A percentile compares a stretch with the other conserved stretches of the same genome.
phyloP scores from a whole-genome alignment of 2,329 filamentous ascomycete species.

The Penicillium sp. region DNA sequence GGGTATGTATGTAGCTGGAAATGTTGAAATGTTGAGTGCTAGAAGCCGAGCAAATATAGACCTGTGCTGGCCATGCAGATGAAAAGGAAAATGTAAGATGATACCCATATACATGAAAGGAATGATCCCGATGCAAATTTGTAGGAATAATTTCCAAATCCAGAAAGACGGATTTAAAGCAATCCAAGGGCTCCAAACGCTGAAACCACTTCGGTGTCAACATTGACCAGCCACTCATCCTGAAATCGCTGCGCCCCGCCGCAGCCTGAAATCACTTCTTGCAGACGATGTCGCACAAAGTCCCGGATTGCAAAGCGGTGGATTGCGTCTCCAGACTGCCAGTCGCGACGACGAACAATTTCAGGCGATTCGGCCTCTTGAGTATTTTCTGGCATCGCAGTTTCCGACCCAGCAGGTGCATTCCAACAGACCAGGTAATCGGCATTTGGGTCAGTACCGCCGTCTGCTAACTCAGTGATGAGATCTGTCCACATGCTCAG shows the following conservation, averaged over 20 bases:
- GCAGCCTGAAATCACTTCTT: conserved; percentile 39
- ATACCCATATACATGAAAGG: background rate
- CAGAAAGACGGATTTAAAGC: conserved; percentile 21
- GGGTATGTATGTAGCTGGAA: conserved; percentile 27
- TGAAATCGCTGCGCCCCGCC: conserved; percentile 45
- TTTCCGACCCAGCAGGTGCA: conserved; percentile 21
- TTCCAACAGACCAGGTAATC: conserved; percentile 47
- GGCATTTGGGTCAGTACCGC: conserved; percentile 39
- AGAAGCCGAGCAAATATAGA: background rate
- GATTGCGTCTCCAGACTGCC: conserved; percentile 43
- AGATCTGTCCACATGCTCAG: conserved; percentile 50
- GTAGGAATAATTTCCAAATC: background rate
- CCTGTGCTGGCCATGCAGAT: conserved; percentile 1
- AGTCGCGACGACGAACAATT: conserved; percentile 40
- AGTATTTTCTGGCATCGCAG: conserved; percentile 33
- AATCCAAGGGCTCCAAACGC: conserved; percentile 42
- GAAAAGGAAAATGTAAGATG: background rate
- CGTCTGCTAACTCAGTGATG: conserved; percentile 46
- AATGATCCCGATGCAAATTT: background rate
- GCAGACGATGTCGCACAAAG: conserved; percentile 45
- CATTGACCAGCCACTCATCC: conserved; percentile 45
- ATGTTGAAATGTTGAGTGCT: background rate
- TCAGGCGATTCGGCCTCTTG: conserved; percentile 43
- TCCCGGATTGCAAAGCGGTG: conserved; percentile 47
- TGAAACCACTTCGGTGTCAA: conserved; percentile 44